Base-by-base conservation (phyloP, 805 yeast species). In the Saturnispora saitoi region DNA sequence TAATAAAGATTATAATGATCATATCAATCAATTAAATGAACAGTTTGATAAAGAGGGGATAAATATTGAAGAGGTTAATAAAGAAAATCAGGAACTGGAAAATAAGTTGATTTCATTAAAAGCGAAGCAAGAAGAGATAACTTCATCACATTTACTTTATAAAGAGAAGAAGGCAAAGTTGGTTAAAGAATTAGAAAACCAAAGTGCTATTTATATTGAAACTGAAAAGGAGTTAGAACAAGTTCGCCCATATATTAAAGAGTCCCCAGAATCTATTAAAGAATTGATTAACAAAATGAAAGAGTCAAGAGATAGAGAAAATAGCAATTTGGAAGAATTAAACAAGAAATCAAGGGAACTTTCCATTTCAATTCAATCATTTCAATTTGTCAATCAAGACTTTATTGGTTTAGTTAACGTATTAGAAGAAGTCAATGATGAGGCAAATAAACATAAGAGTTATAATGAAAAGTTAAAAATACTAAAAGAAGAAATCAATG, bases 121-220 rank as follows among this genome's bases (percentile, higher is more conserved):
- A 52, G 73, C 69, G 42, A 63, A 74, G 2, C 93, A 86, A 60
- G 86, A 85, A 57, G 62, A 70, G 11, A 66, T 85, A 43, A 74
- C 83, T 0, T 57, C 67, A 11, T 88, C 83, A 53, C 86, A 83
- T 59, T 70, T 73, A 22, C 74, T 71, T 41, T 86, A 86, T 64
- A 83, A 80, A 63, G 65, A 71, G 15, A 80, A 80, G 44, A 86
- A 86, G 60, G 65, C 70, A n/a, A 64, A 75, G 37, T 61, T 83
- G 47, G 70, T 81, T 15, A 75, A 76, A 42, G 75, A 77, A 48
- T 62, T 83, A 8, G 87, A 85, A 54, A 81, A 80, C 51, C 73
- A 75, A 48, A 78, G 76, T 49, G 80, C 76, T 48, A 63, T 80
- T 39, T 67, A 79, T 15, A 64, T 76, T 12, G 87, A 82, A 49